Evolutionary conservation across 257 asterid genomes (phyloP), one percentile per base, ranked within the genome.

Genomic region (Ilex aquifolium): DNA sequence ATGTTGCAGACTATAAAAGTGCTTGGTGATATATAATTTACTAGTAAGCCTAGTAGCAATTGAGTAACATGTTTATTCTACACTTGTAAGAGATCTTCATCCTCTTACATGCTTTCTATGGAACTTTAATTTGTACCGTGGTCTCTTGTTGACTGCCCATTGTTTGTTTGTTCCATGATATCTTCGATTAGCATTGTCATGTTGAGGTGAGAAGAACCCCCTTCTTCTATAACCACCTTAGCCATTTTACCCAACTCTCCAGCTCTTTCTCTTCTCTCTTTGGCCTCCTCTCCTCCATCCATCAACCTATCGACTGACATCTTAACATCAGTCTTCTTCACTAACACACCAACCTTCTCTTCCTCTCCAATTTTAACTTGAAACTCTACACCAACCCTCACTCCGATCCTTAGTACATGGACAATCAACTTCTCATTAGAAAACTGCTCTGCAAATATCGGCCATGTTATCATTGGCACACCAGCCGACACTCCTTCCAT

Each of bases 391-490:
- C 83, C 84, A 5, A 64, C 59, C 16, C 65, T 63, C 40, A 77
- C 80, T 2, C 86, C 86, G 2, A 49, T 66, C 50, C 56, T 61
- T 39, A 77, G 5, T 21, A 77, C 61, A 11, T 82, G 31, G 48
- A 77, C 75, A 5, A 74, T 36, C 10, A 73, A 48, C 32, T 56
- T 76, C 44, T 79, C 82, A 5, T 79, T 79, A 48, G 46, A 69
- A 44, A 79, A 76, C 29, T 80, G 85, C 44, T 80, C 82, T 0
- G 78, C 72, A 7, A 80, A 80, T 63, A 71, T 52, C 0, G 85
- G 85, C 80, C 78, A 76, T 8, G 80, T 73, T 21, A 71, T 61
- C 77, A 71, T 67, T 2, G 79, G 80, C 61, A 74, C 36, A 0
- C 79, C 74, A 0, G 75, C 75, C 1, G 68, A 39, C 16, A 74